These are phyloP conservation scores for Wickerhamomyces bovis DNA, from an alignment of 805 yeast species.

Conservation along the genomic window DNA sequence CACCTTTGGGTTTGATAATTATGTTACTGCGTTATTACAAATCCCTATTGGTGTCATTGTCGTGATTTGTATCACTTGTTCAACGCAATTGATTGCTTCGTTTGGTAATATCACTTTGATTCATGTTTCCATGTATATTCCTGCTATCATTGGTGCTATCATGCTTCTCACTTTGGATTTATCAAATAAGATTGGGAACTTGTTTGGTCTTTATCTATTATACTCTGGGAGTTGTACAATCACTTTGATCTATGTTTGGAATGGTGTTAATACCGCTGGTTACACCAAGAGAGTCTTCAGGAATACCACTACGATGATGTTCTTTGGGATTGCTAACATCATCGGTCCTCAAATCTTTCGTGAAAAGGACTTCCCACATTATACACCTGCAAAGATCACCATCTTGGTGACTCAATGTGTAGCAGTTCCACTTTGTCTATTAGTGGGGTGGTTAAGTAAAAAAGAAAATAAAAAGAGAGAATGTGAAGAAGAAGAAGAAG, in stretches of 20 bases:
- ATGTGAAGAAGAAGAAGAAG: neutral
- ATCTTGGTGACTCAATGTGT: conserved; percentile 44
- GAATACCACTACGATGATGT: conserved; percentile 45
- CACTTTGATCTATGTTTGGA: conserved; percentile 52
- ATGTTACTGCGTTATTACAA: conserved; percentile 40
- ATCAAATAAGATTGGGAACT: conserved; percentile 35
- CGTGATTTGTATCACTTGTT: conserved; percentile 31
- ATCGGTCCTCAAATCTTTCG: conserved; percentile 51
- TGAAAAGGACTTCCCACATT: conserved; percentile 40
- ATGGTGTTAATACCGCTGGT: conserved; percentile 52
- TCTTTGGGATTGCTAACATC: conserved; percentile 47
- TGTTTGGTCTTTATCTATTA: conserved; percentile 40
- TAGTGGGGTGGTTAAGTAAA: conserved; percentile 35
- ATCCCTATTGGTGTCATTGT: conserved; percentile 50
- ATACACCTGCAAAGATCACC: conserved; percentile 53
- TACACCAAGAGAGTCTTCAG: conserved; percentile 48
- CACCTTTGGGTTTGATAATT: conserved; percentile 14
- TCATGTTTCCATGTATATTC: conserved; percentile 34
- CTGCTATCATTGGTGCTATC: conserved; percentile 46
- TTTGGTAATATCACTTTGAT: conserved; percentile 28
- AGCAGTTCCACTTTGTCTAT: conserved; percentile 34
- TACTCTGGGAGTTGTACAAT: conserved; percentile 50
- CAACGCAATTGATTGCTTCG: conserved; percentile 30
- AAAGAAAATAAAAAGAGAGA: conserved; percentile 47
- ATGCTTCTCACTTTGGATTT: conserved; percentile 34